These are phyloP conservation scores for Euphorbia corollata DNA, from an alignment of 441 rosid genomes.

Conservation along the genomic window DNA sequence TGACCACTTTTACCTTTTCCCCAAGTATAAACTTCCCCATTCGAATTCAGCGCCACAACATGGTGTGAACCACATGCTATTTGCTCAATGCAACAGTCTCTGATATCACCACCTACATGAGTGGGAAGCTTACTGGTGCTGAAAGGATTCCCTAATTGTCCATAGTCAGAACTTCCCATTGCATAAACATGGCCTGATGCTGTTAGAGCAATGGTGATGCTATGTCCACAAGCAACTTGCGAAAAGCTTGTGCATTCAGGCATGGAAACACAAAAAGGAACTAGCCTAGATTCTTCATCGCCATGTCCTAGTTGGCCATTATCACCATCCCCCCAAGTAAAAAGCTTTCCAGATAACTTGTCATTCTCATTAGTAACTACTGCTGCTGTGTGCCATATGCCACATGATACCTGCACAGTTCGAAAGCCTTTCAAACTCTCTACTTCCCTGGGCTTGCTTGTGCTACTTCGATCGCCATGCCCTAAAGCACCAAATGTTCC, in stretches of 20 bases:
- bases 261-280: conserved; percentile 51
- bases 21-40: conserved; percentile 71
- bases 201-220: conserved; percentile 69
- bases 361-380: conserved; percentile 28
- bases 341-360: conserved; percentile 47
- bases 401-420: conserved; percentile 64
- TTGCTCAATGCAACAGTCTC: conserved; percentile 47
- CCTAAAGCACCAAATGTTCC: conserved; percentile 89
- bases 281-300: conserved; percentile 51
- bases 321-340: conserved; percentile 89
- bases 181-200: conserved; percentile 65
- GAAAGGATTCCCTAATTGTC: conserved; percentile 61
- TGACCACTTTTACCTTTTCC: conserved; percentile 78
- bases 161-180: conserved; percentile 62
- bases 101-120: conserved; percentile 49
- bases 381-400: conserved; percentile 93
- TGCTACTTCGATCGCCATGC: conserved; percentile 59
- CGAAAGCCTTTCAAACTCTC: conserved; percentile 51
- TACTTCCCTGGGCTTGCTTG: conserved; percentile 61
- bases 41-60: conserved; percentile 61
- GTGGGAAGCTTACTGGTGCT: conserved; percentile 51
- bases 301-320: conserved; percentile 74
- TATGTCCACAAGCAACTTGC: conserved; percentile 62
- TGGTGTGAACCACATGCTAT: conserved; percentile 78
- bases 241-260: conserved; percentile 38